These are phyloP conservation scores for Phytopythium chamaehyphon DNA, from an alignment of 352 stramenopile species.

Conservation along the genomic window DNA sequence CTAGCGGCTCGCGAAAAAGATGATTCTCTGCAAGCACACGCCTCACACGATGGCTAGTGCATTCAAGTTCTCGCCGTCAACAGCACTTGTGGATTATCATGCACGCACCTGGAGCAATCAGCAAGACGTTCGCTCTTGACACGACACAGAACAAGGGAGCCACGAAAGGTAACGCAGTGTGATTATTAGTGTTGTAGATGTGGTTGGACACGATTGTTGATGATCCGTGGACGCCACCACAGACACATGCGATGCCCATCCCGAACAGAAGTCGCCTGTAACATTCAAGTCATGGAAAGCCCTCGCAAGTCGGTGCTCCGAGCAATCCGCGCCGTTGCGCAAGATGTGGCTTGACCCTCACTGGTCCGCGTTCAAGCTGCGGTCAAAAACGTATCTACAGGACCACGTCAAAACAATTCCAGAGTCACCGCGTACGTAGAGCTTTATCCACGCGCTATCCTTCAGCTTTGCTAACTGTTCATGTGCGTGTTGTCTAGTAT, in stretches of 20 bases:
- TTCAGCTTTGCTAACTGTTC: background rate
- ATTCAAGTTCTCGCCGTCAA: no score
- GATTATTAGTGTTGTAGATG: no score
- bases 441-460: background rate
- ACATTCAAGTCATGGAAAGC: slow-evolving; percentile 42
- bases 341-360: slow-evolving; percentile 77
- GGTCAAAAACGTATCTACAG: slow-evolving; percentile 66
- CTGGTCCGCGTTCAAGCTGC: slow-evolving; percentile 57
- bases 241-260: slow-evolving; percentile 5
- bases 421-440: slow-evolving; percentile 51
- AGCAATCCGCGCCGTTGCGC: slow-evolving; percentile 38
- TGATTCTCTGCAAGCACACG: no score
- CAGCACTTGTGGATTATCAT: no score
- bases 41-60: no score
- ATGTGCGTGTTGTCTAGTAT: slow-evolving; percentile 38
- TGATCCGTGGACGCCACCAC: background rate
- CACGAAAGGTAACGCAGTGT: no score
- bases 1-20: no score
- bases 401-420: slow-evolving; percentile 59
- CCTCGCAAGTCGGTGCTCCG: slow-evolving; percentile 31
- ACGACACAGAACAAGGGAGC: no score
- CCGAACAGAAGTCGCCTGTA: slow-evolving; percentile 28
- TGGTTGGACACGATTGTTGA: no score
- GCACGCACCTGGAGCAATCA: no score
- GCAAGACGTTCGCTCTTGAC: no score